A percentile compares a stretch with the other conserved stretches of the same genome.
phyloP scores from a whole-genome alignment of 2,329 filamentous ascomycete genomes.

The Myriosclerotinia duriaeana region DNA sequence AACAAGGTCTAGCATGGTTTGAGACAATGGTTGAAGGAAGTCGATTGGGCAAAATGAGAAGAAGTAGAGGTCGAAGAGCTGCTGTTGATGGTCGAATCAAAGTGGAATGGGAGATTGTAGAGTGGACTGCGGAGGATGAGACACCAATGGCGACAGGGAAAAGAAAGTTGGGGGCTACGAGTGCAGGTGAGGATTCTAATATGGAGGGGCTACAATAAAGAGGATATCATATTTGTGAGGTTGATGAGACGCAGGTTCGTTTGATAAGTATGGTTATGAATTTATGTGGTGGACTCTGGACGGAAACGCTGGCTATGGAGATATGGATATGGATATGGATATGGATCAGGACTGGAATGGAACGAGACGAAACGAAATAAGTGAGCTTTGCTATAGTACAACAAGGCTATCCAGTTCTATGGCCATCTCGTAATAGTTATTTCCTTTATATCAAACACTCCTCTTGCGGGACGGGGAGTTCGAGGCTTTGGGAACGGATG shows the following conservation, averaged over 20 bases:
- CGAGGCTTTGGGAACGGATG: neutral
- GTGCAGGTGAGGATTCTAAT: slow-evolving; percentile 21
- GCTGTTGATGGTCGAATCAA: slow-evolving; percentile 63
- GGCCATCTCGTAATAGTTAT: neutral
- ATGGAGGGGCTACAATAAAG: slow-evolving; percentile 15
- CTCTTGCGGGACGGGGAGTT: slow-evolving; percentile 1
- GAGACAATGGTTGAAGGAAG: slow-evolving; percentile 78
- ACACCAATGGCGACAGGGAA: slow-evolving; percentile 47
- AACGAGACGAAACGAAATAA: neutral
- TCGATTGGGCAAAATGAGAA: slow-evolving; percentile 65
- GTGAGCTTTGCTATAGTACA: slow-evolving; percentile 1
- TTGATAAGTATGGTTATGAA: neutral
- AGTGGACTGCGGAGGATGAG: slow-evolving; percentile 60
- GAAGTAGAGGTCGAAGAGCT: slow-evolving; percentile 53
- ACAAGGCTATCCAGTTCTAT: neutral
- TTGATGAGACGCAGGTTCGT: neutral
- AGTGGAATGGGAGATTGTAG: slow-evolving; percentile 82
- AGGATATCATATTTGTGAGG: neutral
- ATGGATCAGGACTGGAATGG: neutral
- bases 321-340: slow-evolving; percentile 1
- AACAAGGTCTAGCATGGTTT: slow-evolving; percentile 74
- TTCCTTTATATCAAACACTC: neutral
- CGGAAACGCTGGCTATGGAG: neutral
- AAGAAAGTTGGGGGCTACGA: slow-evolving; percentile 27
- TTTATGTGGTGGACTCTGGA: neutral